Evolutionary conservation across 345 rosid species (phyloP).

Genomic region (Kandelia obovata): DNA sequence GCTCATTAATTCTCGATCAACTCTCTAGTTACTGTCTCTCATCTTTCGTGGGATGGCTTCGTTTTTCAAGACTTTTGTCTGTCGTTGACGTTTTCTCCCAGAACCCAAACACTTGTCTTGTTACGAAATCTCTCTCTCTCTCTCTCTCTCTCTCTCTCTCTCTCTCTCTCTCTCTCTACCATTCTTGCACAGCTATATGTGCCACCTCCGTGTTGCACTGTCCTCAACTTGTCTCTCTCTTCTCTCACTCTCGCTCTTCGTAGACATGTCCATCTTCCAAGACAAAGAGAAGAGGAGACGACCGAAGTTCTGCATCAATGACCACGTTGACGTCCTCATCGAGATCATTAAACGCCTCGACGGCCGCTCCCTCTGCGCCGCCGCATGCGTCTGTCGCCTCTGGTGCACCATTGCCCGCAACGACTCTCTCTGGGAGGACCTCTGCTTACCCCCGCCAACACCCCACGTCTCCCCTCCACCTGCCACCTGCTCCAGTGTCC

Average conservation of each 20-base stretch:
- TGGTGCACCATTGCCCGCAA: constrained; percentile 68
- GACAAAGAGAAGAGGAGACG: constrained; percentile 24
- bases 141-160: neutral
- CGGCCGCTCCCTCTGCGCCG: constrained; percentile 74
- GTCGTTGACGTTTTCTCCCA: neutral
- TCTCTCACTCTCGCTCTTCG: neutral
- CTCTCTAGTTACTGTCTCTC: too few relatives aligned
- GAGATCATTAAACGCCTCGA: constrained; percentile 76
- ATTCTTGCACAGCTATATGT: too few relatives aligned
- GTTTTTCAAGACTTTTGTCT: neutral
- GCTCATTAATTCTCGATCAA: too few relatives aligned
- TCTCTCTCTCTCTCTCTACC: neutral
- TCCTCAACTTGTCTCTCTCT: neutral
- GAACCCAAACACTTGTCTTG: neutral
- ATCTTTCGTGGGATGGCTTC: neutral
- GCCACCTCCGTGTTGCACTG: too few relatives aligned
- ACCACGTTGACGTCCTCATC: constrained; percentile 71
- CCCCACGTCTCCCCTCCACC: constrained; percentile 59
- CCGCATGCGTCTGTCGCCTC: constrained; percentile 88
- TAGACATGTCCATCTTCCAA: neutral
- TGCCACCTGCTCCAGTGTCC: constrained; percentile 40
- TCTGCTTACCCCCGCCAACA: constrained; percentile 68
- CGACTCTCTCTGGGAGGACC: constrained; percentile 86
- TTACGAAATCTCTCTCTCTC: neutral
- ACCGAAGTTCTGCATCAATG: constrained; percentile 58